Evolutionary conservation across 345 rosid genomes (phyloP).

Genomic region (Gossypium turneri): DNA sequence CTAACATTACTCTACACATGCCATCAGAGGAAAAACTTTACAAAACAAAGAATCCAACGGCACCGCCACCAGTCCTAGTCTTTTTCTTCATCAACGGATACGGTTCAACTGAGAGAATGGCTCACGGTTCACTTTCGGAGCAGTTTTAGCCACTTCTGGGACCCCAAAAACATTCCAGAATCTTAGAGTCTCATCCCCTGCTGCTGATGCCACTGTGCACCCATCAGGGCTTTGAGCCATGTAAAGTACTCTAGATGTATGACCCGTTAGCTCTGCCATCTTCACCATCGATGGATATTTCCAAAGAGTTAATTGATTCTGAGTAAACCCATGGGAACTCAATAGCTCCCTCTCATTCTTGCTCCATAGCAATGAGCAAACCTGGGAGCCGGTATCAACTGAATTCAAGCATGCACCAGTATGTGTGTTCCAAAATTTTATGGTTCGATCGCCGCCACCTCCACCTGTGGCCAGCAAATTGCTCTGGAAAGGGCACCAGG

Average conservation of each 20-base stretch:
- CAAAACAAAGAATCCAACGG: background rate
- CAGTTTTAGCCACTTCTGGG: slow-evolving; percentile 47
- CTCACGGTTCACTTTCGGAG: slow-evolving; percentile 37
- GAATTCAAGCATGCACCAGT: slow-evolving; percentile 54
- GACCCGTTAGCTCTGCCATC: slow-evolving; percentile 42
- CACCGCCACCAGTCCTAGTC: background rate
- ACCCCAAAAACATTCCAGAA: slow-evolving; percentile 65
- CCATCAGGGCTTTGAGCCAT: slow-evolving; percentile 66
- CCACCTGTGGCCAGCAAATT: slow-evolving; percentile 52
- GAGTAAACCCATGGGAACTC: slow-evolving; percentile 48
- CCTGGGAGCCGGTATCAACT: slow-evolving; percentile 45
- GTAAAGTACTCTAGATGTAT: slow-evolving; percentile 47
- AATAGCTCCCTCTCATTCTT: slow-evolving; percentile 49
- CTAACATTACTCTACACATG: too few species aligned
- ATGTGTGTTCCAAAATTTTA: slow-evolving; percentile 49
- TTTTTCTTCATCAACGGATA: slow-evolving; percentile 30
- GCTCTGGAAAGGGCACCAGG: slow-evolving; percentile 59
- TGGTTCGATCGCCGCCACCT: slow-evolving; percentile 40
- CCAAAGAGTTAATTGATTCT: slow-evolving; percentile 49
- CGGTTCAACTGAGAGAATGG: slow-evolving; percentile 44
- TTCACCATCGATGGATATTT: slow-evolving; percentile 54
- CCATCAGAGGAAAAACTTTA: background rate
- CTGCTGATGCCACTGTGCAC: slow-evolving; percentile 67
- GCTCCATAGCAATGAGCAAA: slow-evolving; percentile 47
- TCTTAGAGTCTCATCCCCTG: slow-evolving; percentile 56